Evolutionary conservation across 2,329 filamentous ascomycete genomes (phyloP).

Genomic region (Ophiostoma sp.): DNA sequence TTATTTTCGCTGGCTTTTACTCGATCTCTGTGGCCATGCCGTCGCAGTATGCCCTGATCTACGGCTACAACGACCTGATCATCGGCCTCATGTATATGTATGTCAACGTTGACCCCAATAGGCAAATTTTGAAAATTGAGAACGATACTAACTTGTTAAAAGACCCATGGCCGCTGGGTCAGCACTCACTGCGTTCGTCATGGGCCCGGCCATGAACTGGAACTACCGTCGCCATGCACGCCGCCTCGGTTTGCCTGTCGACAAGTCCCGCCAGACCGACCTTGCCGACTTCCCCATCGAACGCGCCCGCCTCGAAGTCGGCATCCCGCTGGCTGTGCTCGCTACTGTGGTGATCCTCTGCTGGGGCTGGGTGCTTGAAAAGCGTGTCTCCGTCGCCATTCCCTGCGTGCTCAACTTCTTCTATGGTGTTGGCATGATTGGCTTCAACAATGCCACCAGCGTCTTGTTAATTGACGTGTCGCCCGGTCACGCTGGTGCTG

Average conservation of each 20-base stretch:
- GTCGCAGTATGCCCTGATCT: conserved; percentile 44
- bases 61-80: conserved; percentile 58
- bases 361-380: conserved; percentile 56
- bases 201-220: conserved; percentile 62
- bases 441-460: conserved; percentile 55
- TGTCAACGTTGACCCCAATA: background rate
- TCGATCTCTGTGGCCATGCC: conserved; percentile 50
- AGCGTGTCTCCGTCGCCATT: conserved; percentile 46
- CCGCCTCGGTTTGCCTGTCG: conserved; percentile 53
- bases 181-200: conserved; percentile 45
- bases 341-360: conserved; percentile 48
- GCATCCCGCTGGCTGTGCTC: conserved; percentile 53
- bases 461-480: conserved; percentile 59
- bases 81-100: conserved; percentile 54
- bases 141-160: background rate
- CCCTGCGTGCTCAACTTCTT: conserved; percentile 50
- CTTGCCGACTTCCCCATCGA: conserved; percentile 54
- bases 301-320: conserved; percentile 50
- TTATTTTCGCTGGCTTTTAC: conserved; percentile 54
- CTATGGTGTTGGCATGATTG: conserved; percentile 52
- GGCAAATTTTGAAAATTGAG: too few species aligned
- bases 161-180: conserved; percentile 52
- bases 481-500: conserved; percentile 52
- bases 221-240: conserved; percentile 66
- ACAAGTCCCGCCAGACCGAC: conserved; percentile 53